Conservation (phyloP, 2,329 filamentous ascomycete genomes). For the Parastagonospora nodorum region DNA sequence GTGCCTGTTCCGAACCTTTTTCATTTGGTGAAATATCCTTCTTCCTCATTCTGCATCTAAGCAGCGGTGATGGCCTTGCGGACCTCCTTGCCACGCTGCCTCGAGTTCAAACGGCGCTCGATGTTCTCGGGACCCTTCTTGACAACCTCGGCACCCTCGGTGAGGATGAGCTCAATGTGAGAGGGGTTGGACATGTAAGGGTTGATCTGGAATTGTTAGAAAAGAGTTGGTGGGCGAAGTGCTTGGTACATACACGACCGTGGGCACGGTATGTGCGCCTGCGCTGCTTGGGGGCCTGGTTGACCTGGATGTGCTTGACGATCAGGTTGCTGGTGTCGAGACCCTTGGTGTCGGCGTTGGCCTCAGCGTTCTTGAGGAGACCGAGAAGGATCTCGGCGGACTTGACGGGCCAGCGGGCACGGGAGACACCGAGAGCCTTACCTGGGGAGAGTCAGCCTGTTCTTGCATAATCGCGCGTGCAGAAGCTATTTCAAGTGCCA, state of each 20-base stretch:
- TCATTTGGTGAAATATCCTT: constrained; percentile 27
- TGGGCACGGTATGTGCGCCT: constrained; percentile 99
- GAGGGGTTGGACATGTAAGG: constrained; percentile 99
- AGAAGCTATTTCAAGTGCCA: not conserved
- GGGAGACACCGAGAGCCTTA: constrained; percentile 98
- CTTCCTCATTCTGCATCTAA: constrained; percentile 39
- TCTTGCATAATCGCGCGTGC: constrained; percentile 2
- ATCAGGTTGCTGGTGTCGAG: constrained; percentile 89
- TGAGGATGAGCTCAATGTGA: constrained; percentile 99
- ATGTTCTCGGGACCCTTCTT: constrained; percentile 76
- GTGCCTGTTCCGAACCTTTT: constrained; percentile 41
- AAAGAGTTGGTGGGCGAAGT: not conserved
- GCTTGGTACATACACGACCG: constrained; percentile 82
- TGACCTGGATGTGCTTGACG: constrained; percentile 99
- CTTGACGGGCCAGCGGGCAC: constrained; percentile 99
- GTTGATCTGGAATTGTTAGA: constrained; percentile 75
- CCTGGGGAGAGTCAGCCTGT: constrained; percentile 60
- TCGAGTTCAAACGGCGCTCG: constrained; percentile 78
- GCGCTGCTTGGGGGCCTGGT: constrained; percentile 99
- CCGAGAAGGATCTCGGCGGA: constrained; percentile 97
- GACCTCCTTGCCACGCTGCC: constrained; percentile 80
- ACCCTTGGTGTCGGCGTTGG: constrained; percentile 54
- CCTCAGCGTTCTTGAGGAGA: constrained; percentile 68
- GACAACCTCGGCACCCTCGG: constrained; percentile 94
- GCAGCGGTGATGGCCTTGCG: constrained; percentile 66